phyloP scores from a whole-genome alignment of 2,329 filamentous ascomycete genomes.

The Calonectria naviculata region DNA sequence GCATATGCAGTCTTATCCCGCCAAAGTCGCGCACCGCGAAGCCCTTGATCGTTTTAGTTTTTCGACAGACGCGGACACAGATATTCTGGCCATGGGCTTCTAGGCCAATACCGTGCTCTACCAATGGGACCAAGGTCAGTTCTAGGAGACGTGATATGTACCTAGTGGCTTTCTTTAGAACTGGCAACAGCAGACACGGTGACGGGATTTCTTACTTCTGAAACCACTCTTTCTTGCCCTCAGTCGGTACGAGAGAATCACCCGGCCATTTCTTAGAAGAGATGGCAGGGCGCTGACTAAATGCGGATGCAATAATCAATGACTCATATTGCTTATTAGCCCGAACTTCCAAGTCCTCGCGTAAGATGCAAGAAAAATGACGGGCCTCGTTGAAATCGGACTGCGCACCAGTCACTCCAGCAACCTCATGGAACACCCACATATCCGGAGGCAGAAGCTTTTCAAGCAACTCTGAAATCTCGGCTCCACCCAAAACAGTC shows the following conservation, averaged over 20 bases:
- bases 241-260: not conserved
- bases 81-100: not conserved
- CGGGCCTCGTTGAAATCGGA: not conserved
- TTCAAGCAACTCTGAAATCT: not conserved
- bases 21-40: not conserved
- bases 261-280: not conserved
- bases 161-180: not conserved
- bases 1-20: not conserved
- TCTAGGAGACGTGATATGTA: not conserved
- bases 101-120: not conserved
- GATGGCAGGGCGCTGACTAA: not conserved
- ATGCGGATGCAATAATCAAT: not conserved
- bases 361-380: not conserved
- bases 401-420: not conserved
- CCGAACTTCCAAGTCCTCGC: not conserved
- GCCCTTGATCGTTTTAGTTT: not conserved
- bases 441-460: not conserved
- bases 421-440: not conserved
- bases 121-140: not conserved
- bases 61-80: not conserved
- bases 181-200: not conserved
- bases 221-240: not conserved
- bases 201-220: not conserved
- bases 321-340: not conserved
- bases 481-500: not conserved